Conservation (phyloP, 352 stramenopile species). For the Globisporangium okanoganense region DNA sequence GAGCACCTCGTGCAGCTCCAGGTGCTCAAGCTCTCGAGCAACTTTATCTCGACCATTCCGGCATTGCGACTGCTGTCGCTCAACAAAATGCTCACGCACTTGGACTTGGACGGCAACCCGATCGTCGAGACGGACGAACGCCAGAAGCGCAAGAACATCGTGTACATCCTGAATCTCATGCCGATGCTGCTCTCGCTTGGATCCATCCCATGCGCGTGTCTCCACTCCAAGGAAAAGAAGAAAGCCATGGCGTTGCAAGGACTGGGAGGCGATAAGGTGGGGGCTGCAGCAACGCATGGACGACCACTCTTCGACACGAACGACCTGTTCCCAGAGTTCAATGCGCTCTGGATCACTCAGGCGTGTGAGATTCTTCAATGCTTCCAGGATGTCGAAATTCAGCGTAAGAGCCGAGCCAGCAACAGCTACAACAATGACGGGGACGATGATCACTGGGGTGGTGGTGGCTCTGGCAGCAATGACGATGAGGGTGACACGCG, state of each 20-base stretch:
- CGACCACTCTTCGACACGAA: constrained; percentile 43
- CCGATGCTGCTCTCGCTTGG: constrained; percentile 58
- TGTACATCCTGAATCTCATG: constrained; percentile 78
- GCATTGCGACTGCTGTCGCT: constrained; percentile 66
- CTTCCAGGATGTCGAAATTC: constrained; percentile 32
- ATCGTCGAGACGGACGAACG: constrained; percentile 62
- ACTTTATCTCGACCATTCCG: constrained; percentile 42
- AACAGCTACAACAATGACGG: constrained; percentile 5
- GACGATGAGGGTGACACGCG: constrained; percentile 16
- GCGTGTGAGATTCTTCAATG: constrained; percentile 53
- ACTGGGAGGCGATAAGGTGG: not conserved
- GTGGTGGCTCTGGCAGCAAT: constrained; percentile 6
- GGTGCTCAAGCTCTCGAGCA: constrained; percentile 48
- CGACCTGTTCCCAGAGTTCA: constrained; percentile 29
- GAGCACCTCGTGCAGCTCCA: constrained; percentile 62
- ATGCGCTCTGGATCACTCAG: constrained; percentile 44
- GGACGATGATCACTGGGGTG: constrained; percentile 20
- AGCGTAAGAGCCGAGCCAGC: constrained; percentile 16
- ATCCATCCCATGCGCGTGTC: constrained; percentile 38
- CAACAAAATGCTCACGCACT: constrained; percentile 62
- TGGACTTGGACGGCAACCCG: constrained; percentile 76
- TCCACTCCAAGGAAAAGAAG: constrained; percentile 59
- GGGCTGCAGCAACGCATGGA: constrained; percentile 5
- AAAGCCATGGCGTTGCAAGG: constrained; percentile 17
- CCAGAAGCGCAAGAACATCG: constrained; percentile 61